Conservation (phyloP, 2,329 filamentous ascomycete genomes). For the Fusarium decemcellulare region DNA sequence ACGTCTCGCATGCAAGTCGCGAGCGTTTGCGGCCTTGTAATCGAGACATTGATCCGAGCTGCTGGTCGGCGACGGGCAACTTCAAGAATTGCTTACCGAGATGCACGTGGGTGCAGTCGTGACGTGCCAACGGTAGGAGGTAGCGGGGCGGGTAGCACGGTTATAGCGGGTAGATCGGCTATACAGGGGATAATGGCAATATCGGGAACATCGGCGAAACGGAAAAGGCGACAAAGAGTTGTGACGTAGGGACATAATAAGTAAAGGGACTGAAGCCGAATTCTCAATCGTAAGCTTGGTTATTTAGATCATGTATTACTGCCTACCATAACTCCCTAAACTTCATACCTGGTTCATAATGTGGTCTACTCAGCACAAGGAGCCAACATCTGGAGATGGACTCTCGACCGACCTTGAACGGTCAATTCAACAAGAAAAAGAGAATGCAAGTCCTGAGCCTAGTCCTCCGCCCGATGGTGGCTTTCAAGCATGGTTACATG, state of each 20-base stretch:
- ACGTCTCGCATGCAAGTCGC: conserved; percentile 63
- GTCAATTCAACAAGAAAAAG: not conserved
- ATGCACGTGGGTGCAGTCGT: not conserved
- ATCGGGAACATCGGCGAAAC: not conserved
- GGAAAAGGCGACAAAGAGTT: not conserved
- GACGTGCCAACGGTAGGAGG: not conserved
- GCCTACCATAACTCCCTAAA: not conserved
- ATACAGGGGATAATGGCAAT: conserved; percentile 7
- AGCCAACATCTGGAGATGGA: conserved; percentile 1
- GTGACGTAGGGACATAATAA: not conserved
- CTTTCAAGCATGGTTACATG: conserved; percentile 50
- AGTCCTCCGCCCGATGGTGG: conserved; percentile 37
- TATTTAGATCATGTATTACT: not conserved
- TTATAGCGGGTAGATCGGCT: conserved; percentile 32
- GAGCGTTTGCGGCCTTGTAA: conserved; percentile 53
- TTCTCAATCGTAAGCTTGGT: not conserved
- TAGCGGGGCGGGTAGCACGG: conserved; percentile 25
- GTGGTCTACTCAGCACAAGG: not conserved
- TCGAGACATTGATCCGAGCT: conserved; percentile 28
- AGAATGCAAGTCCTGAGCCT: not conserved
- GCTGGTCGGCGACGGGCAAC: not conserved
- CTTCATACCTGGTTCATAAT: not conserved
- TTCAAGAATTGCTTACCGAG: not conserved
- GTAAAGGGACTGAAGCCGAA: not conserved
- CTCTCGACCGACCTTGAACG: conserved; percentile 26